Evolutionary conservation across 2,329 filamentous ascomycete species (phyloP), one percentile per base, ranked within the genome.

Genomic region (Scytalidium lignicola): DNA sequence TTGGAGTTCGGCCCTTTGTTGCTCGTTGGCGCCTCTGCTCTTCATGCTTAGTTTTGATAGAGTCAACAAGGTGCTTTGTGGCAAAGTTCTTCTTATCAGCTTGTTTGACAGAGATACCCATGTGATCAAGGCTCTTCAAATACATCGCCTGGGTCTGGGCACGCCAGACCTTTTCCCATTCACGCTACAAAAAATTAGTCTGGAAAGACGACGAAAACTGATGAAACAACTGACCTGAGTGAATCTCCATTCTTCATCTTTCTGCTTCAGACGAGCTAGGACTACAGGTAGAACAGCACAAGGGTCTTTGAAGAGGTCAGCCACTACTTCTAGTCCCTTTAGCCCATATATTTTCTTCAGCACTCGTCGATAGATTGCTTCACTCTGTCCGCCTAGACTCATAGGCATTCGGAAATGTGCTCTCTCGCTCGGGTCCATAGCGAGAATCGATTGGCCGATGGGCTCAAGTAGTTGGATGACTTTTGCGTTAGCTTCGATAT

Each of bases 101-200:
- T 55, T 85, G 82, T 71, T 93, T 95, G 61, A 90, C 88, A 47
- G 90, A 85, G 51, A 95, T 90, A 18, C 90, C 90, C 79, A 97
- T 95, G 63, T 99, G 93, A 63, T 99, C 93, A 46, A 99, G 81
- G 66, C 90, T 96, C 73, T 90, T 95, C 71, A 95, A 88, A 69
- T 96, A 95, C 73, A 95, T 92, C 62, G 87, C 85, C 64, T 95
- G 87, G 20, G 92, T 97, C 71, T 97, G 93, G 44, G 90, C 85
- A 55, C 93, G 90, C 93, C 93, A 99, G 7, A 99, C 90, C 70
- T 96, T 96, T 68, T 97, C 91, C 93, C 93, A 99, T 65, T 99
- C 95, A 26, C 93, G 89, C 75, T 88, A 47, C n/a, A 10, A 44
- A 51, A 47, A 45, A 15, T 47, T n/a, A 52, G 53, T 57, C 47